Evolutionary conservation across 192 early-diverging fungal species (phyloP).

Genomic region (Coemansia sp.): DNA sequence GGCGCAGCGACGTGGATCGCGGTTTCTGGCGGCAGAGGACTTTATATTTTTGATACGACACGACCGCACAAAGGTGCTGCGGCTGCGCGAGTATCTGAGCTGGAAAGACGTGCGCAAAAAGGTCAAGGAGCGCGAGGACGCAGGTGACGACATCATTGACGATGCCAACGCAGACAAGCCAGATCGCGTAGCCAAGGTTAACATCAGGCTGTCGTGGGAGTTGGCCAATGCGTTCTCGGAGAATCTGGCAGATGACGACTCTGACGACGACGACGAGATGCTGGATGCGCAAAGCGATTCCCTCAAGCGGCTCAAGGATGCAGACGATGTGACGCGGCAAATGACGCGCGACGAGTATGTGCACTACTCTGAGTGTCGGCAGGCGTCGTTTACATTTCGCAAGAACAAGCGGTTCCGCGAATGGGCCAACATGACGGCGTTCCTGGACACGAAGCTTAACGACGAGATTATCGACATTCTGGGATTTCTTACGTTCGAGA

Average conservation of each 20-base stretch:
- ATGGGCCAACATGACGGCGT: conserved; percentile 89
- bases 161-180: conserved; percentile 55
- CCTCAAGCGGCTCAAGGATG: conserved; percentile 77
- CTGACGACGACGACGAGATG: conserved; percentile 87
- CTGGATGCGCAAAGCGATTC: conserved; percentile 86
- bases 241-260: conserved; percentile 75
- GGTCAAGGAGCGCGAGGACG: conserved; percentile 77
- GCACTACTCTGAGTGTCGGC: conserved; percentile 97
- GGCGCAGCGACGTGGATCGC: conserved; percentile 75
- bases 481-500: conserved; percentile 94
- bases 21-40: conserved; percentile 84
- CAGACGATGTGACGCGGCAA: conserved; percentile 86
- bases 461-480: conserved; percentile 95
- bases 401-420: conserved; percentile 91
- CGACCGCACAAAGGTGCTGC: conserved; percentile 90
- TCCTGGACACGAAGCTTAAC: conserved; percentile 86
- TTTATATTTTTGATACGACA: conserved; percentile 95
- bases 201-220: conserved; percentile 94
- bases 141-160: conserved; percentile 46
- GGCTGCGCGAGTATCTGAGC: conserved; percentile 83
- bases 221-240: conserved; percentile 77
- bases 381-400: conserved; percentile 95
- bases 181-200: conserved; percentile 61
- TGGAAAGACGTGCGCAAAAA: conserved; percentile 97
- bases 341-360: conserved; percentile 99